Conservation (phyloP, 352 stramenopile genomes). For the Phytopythium boreale region DNA sequence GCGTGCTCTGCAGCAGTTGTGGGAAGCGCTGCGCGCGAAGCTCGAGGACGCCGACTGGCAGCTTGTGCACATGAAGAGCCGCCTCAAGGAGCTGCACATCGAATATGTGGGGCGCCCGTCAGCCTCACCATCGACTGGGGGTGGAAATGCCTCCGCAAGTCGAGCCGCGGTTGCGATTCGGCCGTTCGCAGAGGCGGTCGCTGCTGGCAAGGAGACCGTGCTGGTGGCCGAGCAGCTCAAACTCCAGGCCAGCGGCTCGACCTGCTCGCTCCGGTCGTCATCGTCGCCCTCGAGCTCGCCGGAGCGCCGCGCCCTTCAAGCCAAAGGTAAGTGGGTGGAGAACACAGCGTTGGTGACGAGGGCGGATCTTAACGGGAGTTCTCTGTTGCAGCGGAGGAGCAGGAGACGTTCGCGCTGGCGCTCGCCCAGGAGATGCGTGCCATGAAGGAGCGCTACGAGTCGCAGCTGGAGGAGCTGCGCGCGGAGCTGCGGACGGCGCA, state of each 20-base stretch:
- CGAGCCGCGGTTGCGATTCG: neutral
- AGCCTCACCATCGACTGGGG: neutral
- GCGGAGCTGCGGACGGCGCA: slow-evolving; percentile 46
- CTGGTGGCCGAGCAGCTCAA: slow-evolving; percentile 54
- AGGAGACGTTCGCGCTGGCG: slow-evolving; percentile 71
- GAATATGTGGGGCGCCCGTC: slow-evolving; percentile 13
- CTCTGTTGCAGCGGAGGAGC: slow-evolving; percentile 44
- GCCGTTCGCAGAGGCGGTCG: slow-evolving; percentile 70
- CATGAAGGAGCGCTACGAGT: slow-evolving; percentile 70
- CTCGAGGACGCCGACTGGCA: slow-evolving; percentile 67
- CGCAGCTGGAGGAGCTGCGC: slow-evolving; percentile 60
- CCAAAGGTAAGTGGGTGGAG: slow-evolving; percentile 19
- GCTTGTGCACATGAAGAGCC: slow-evolving; percentile 50
- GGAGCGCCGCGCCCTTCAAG: slow-evolving; percentile 16
- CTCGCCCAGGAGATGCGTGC: slow-evolving; percentile 61
- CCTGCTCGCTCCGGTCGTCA: slow-evolving; percentile 11
- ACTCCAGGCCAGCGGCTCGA: slow-evolving; percentile 15
- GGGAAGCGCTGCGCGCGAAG: slow-evolving; percentile 39
- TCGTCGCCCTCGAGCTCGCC: slow-evolving; percentile 12
- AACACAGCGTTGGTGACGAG: neutral
- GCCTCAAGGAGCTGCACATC: slow-evolving; percentile 48
- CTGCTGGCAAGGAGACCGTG: slow-evolving; percentile 51
- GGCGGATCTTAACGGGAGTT: slow-evolving; percentile 6
- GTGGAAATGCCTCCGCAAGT: slow-evolving; percentile 3
- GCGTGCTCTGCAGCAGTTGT: slow-evolving; percentile 38